Evolutionary conservation across 1,139 yeast species (phyloP).

Genomic region (Saccharomyces uvarum): DNA sequence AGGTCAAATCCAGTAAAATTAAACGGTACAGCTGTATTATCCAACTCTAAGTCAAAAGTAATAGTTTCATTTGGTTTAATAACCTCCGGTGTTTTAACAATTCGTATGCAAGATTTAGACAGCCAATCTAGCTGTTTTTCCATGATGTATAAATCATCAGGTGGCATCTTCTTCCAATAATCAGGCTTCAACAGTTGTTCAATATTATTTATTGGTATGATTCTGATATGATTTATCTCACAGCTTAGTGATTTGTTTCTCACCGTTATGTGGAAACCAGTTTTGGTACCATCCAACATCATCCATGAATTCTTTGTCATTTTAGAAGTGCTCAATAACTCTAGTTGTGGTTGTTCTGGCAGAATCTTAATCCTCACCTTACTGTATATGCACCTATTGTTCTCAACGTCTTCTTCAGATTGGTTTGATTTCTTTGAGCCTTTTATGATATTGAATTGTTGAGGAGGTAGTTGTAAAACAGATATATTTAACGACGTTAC

Average conservation of each 20-base stretch:
- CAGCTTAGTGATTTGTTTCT: conserved; percentile 39
- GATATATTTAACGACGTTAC: conserved; percentile 42
- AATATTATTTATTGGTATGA: conserved; percentile 21
- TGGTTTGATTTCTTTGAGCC: conserved; percentile 4
- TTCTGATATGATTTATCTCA: conserved; percentile 22
- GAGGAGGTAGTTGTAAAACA: conserved; percentile 39
- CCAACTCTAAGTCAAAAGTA: conserved; percentile 44
- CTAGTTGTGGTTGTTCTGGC: conserved; percentile 29
- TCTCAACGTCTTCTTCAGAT: not conserved
- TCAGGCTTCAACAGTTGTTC: conserved; percentile 23
- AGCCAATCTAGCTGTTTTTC: conserved; percentile 25
- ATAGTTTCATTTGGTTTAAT: conserved; percentile 22
- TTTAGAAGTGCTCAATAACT: conserved; percentile 18
- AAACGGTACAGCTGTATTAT: conserved; percentile 31
- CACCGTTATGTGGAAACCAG: conserved; percentile 44
- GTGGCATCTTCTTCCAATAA: conserved; percentile 26
- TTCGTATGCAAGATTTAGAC: conserved; percentile 17
- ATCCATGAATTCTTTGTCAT: conserved; percentile 34
- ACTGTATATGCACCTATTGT: conserved; percentile 7
- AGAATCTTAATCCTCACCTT: conserved; percentile 17
- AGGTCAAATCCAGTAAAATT: conserved; percentile 26
- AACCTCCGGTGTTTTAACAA: conserved; percentile 16
- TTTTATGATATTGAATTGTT: conserved; percentile 18
- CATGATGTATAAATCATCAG: conserved; percentile 24
- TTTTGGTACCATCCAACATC: conserved; percentile 72